phyloP scores from a whole-genome alignment of 805 yeast genomes.

The Saccharomycopsis sp. region DNA sequence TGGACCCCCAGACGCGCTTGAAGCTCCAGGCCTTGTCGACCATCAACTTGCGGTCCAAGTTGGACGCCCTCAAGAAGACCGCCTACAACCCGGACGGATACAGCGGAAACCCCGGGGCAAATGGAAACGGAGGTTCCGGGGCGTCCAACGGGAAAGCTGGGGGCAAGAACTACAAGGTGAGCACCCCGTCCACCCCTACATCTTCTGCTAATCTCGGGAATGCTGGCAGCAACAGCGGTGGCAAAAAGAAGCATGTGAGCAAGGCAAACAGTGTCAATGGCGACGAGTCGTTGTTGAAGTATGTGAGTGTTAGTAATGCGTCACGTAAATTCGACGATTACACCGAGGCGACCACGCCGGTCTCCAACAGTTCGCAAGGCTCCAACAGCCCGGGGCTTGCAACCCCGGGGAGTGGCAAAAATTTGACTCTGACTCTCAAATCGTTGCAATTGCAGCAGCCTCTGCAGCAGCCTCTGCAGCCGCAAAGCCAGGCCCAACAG shows the following conservation, averaged over 20 bases:
- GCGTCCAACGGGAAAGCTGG: background rate
- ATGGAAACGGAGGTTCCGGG: background rate
- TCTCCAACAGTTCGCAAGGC: background rate
- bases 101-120: no score
- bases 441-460: constrained; percentile 17
- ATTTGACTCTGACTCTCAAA: constrained; percentile 17
- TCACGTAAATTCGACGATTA: background rate
- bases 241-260: background rate
- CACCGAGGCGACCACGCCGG: background rate
- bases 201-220: background rate
- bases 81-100: constrained; percentile 8
- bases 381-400: background rate
- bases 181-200: background rate
- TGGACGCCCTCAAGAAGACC: constrained; percentile 33
- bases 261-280: background rate
- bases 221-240: background rate
- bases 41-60: constrained; percentile 45
- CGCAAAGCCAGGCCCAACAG: constrained; percentile 4
- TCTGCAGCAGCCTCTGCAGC: constrained; percentile 17
- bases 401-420: background rate
- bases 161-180: background rate
- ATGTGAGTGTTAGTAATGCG: background rate
- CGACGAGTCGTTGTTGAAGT: constrained; percentile 2
- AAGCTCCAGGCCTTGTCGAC: constrained; percentile 64
- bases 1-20: constrained; percentile 34